Evolutionary conservation across 257 asterid species (phyloP), one percentile per base, ranked within the genome.

Genomic region (Fraxinus pennsylvanica): DNA sequence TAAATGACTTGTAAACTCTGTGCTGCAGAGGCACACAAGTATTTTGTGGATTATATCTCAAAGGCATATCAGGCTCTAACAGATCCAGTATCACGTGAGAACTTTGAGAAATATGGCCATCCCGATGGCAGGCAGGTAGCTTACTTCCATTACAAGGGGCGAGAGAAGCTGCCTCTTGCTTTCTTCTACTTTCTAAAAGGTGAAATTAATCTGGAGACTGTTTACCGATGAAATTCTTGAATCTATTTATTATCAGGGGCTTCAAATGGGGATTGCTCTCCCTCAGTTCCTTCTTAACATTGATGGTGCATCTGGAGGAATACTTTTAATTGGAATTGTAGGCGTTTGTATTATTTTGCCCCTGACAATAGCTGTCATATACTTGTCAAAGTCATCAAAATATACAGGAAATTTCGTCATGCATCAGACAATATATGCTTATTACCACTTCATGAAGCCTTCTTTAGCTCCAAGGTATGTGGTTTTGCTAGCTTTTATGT

Each of bases 51-150:
- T 67, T 96, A 17, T 83, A 96, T 96, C 76, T 92, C 99, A 73
- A 96, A 96, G 94, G 97, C 99, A 80, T 93, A 93, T 84, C 99
- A 93, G 87, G 99, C 98, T 84, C 89, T 96, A 78, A 96, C 99
- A 39, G 99, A 96, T 87, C 98, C 99, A 74, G 78, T 89, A 67
- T 90, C 99, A 52, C 97, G 99, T 74, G 98, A 96, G 84, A 96
- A 96, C 85, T 96, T 86, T 82, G 97, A 92, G 86, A 96, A 92
- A 80, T 96, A 93, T 89, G 99, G 99, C 66, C 99, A 93, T 92
- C 99, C 99, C 45, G 99, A 96, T 87, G 99, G 99, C 80, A 88
- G 98, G 78, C 99, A 96, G 99, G 99, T 93, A 85, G 45, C 50
- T 1, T 79, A 76, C 78, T 57, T 76, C 72, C 36, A 57, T 69